Percentiles rank a stretch among this genome's conserved stretches.
phyloP scores from a whole-genome alignment of 2,329 filamentous ascomycete genomes.

The Tolypocladium album region DNA sequence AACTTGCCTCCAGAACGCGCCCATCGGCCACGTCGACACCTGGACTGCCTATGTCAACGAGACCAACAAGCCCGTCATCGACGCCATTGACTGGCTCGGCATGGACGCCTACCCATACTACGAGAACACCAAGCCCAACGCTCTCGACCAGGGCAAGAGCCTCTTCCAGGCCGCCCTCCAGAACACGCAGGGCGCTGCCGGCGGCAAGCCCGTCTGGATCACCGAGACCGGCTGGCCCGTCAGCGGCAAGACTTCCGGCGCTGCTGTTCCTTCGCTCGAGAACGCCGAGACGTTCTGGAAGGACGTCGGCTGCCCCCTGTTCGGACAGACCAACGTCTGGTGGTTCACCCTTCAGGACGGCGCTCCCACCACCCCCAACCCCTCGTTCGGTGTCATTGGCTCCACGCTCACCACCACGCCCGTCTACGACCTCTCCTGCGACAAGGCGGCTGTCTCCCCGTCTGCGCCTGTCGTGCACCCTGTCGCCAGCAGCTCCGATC shows the following conservation, averaged over 20 bases:
- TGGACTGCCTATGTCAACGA: slow-evolving; percentile 72
- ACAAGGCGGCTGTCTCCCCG: slow-evolving; percentile 11
- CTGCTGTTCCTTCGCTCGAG: slow-evolving; percentile 49
- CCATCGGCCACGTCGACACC: slow-evolving; percentile 80
- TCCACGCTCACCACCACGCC: slow-evolving; percentile 40
- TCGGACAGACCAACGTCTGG: slow-evolving; percentile 56
- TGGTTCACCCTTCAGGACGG: slow-evolving; percentile 71
- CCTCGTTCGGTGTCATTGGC: slow-evolving; percentile 62
- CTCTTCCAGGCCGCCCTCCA: slow-evolving; percentile 60
- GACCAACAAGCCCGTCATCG: slow-evolving; percentile 60
- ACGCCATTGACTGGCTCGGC: slow-evolving; percentile 66
- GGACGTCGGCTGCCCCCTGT: slow-evolving; percentile 61
- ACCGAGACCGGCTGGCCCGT: slow-evolving; percentile 87
- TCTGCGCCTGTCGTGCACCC: background rate
- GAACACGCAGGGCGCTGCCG: slow-evolving; percentile 45
- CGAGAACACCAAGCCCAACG: slow-evolving; percentile 57
- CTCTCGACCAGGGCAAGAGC: slow-evolving; percentile 48
- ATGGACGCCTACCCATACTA: slow-evolving; percentile 83
- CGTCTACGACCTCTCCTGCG: slow-evolving; percentile 54
- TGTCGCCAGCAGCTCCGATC: slow-evolving; percentile 5
- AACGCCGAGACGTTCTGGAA: slow-evolving; percentile 79
- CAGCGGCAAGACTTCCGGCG: slow-evolving; percentile 49
- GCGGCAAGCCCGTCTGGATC: slow-evolving; percentile 68
- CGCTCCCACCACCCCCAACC: slow-evolving; percentile 45
- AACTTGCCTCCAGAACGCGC: slow-evolving; percentile 44